Conservation (phyloP, 352 stramenopile genomes). For the Phytophthora constricta region DNA sequence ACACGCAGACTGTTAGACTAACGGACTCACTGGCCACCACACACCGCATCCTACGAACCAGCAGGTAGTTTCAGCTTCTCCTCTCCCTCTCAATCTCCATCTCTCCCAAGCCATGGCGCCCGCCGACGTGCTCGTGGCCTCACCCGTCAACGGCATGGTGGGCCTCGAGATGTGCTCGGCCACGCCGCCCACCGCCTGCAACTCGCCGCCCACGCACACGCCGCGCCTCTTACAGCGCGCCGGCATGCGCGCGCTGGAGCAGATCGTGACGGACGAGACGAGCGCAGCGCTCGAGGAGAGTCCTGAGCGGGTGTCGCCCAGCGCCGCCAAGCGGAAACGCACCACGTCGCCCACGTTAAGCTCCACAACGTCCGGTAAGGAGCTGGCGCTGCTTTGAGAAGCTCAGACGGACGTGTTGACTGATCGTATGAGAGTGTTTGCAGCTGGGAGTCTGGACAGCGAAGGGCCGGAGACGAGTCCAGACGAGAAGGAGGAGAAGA, state of each 20-base stretch:
- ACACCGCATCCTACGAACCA: background rate
- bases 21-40: background rate
- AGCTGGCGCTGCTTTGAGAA: background rate
- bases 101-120: conserved; percentile 25
- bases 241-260: conserved; percentile 56
- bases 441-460: conserved; percentile 33
- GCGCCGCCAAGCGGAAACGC: conserved; percentile 68
- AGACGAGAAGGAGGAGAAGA: conserved; percentile 22
- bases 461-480: conserved; percentile 39
- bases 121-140: conserved; percentile 36
- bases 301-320: conserved; percentile 31
- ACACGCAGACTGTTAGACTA: background rate
- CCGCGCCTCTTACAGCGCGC: conserved; percentile 55
- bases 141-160: conserved; percentile 37
- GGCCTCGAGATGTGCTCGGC: conserved; percentile 48
- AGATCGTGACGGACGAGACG: conserved; percentile 50
- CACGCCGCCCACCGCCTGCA: conserved; percentile 36
- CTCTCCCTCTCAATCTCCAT: background rate
- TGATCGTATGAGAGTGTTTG: conserved; percentile 11
- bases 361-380: conserved; percentile 45
- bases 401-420: background rate
- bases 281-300: conserved; percentile 6
- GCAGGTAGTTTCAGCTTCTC: conserved; percentile 13
- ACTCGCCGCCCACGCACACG: conserved; percentile 37
- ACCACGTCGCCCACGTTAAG: conserved; percentile 62